Evolutionary conservation across 2,329 filamentous ascomycete genomes (phyloP).

Genomic region (Aspergillus flavus): DNA sequence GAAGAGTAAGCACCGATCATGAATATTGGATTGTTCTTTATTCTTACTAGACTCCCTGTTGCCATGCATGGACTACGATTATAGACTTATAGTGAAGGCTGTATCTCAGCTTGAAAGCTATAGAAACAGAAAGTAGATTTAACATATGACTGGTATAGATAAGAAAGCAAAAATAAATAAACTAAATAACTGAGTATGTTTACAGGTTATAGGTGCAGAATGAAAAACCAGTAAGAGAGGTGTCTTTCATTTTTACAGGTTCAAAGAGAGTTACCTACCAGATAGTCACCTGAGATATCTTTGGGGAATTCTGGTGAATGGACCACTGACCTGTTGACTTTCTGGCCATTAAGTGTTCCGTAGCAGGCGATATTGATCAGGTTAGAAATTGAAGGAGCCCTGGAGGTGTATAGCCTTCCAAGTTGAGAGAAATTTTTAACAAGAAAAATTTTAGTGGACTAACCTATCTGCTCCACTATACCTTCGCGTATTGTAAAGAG

Average conservation of each 20-base stretch:
- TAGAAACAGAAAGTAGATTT: background rate
- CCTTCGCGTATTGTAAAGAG: background rate
- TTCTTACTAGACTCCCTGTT: too few relatives aligned
- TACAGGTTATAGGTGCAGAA: background rate
- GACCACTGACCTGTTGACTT: slow-evolving; percentile 11
- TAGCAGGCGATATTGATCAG: slow-evolving; percentile 4
- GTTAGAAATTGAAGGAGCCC: slow-evolving; percentile 4
- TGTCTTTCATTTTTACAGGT: background rate
- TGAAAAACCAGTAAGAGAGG: too few relatives aligned
- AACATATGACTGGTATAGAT: background rate
- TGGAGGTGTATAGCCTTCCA: background rate
- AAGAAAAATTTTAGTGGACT: background rate
- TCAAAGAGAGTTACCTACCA: background rate
- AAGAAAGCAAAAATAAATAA: background rate
- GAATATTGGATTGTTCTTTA: too few relatives aligned
- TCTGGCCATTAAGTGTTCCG: background rate
- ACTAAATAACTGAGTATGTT: background rate
- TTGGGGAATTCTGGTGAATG: background rate
- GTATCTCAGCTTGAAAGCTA: background rate
- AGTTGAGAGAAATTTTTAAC: background rate
- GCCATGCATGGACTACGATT: background rate
- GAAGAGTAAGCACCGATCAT: too few relatives aligned
- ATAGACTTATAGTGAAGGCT: background rate
- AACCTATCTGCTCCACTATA: background rate
- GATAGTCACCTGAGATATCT: slow-evolving; percentile 9